Evolutionary conservation across 2,329 filamentous ascomycete genomes (phyloP).

Genomic region (Clonostachys rosea): DNA sequence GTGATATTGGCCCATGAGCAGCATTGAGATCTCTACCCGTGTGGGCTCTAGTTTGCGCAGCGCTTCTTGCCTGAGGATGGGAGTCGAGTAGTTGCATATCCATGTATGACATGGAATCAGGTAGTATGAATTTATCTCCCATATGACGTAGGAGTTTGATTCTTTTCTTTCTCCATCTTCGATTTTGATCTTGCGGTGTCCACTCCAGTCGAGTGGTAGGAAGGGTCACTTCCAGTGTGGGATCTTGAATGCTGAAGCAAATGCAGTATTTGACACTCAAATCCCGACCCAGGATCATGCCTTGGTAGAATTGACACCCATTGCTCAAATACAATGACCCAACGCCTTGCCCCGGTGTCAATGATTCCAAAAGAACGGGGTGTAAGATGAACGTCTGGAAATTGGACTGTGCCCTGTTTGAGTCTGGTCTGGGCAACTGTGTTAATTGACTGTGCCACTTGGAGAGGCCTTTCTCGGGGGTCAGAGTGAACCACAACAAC

Average conservation of each 20-base stretch:
- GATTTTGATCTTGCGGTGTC: conserved; percentile 13
- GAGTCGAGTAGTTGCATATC: conserved; percentile 7
- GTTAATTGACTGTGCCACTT: conserved; percentile 30
- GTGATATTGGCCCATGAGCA: no score
- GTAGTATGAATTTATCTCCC: conserved; percentile 25
- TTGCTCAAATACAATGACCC: conserved; percentile 22
- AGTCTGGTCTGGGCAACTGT: conserved; percentile 10
- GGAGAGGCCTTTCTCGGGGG: conserved; percentile 15
- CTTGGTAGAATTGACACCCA: conserved; percentile 38
- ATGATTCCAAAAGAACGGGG: conserved; percentile 12
- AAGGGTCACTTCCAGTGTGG: conserved; percentile 13
- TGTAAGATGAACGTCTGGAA: conserved; percentile 9
- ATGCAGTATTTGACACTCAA: conserved; percentile 36
- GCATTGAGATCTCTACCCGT: no score
- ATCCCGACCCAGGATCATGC: conserved; percentile 34
- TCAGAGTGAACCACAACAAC: conserved; percentile 25
- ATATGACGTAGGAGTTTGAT: conserved; percentile 18
- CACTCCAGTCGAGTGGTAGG: conserved; percentile 17
- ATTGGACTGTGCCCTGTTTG: not conserved
- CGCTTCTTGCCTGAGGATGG: no score
- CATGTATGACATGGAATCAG: conserved; percentile 22
- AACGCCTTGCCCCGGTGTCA: conserved; percentile 7
- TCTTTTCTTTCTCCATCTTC: conserved; percentile 18
- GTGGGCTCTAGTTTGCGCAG: no score
- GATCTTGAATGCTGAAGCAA: conserved; percentile 16